Evolutionary conservation across 2,329 filamentous ascomycete species (phyloP).

Genomic region (Penicillium glabrum): DNA sequence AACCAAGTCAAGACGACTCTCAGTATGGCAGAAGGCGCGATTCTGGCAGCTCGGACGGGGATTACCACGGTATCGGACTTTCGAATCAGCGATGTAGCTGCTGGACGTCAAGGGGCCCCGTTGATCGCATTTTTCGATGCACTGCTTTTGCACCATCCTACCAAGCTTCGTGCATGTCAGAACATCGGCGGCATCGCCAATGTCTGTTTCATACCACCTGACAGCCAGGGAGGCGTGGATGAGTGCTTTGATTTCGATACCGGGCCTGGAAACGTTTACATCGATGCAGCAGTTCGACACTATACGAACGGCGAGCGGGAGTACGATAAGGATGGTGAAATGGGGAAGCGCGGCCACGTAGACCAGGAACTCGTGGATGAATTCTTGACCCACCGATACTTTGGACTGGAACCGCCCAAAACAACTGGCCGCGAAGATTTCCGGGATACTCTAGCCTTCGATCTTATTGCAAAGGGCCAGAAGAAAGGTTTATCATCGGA

Average conservation of each 20-base stretch:
- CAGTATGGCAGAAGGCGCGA: conserved; percentile 59
- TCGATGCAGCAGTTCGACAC: conserved; percentile 57
- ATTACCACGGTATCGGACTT: conserved; percentile 62
- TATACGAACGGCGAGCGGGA: conserved; percentile 53
- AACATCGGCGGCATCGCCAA: conserved; percentile 64
- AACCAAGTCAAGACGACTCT: conserved; percentile 49
- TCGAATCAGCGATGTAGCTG: conserved; percentile 56
- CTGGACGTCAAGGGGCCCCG: conserved; percentile 56
- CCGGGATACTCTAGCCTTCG: conserved; percentile 55
- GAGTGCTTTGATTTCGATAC: conserved; percentile 55
- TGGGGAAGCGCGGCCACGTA: conserved; percentile 51
- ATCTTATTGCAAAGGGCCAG: conserved; percentile 50
- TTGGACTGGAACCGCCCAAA: conserved; percentile 53
- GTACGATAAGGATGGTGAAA: conserved; percentile 54
- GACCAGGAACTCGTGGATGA: conserved; percentile 54
- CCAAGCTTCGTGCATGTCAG: conserved; percentile 58
- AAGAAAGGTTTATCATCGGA: conserved; percentile 47
- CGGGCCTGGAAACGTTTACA: conserved; percentile 57
- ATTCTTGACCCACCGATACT: conserved; percentile 54
- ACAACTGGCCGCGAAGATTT: conserved; percentile 62
- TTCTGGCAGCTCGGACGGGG: conserved; percentile 56
- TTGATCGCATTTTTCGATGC: conserved; percentile 60
- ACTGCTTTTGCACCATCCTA: conserved; percentile 57
- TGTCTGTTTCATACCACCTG: conserved; percentile 48
- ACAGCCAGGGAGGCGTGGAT: conserved; percentile 24